Conservation (phyloP, 768 basidiomycete species). For the Boletus pseudo-olivaceus region DNA sequence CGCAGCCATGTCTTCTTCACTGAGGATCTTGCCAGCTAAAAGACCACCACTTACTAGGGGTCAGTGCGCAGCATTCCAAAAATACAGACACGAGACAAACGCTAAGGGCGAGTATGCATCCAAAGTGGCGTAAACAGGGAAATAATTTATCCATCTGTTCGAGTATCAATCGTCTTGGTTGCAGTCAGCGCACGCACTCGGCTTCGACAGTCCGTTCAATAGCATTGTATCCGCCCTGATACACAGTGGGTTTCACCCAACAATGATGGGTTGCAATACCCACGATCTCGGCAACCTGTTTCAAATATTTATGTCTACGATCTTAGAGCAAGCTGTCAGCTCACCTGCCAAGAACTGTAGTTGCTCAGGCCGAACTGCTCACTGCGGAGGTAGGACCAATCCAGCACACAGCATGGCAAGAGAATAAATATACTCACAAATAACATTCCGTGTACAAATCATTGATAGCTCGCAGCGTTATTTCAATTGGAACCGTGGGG, state of each 20-base stretch:
- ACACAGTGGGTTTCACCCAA: conserved; percentile 48
- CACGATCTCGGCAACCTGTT: conserved; percentile 43
- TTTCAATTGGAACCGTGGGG: conserved; percentile 42
- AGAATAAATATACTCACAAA: conserved; percentile 35
- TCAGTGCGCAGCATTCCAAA: background rate
- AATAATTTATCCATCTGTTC: conserved; percentile 25
- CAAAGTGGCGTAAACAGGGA: conserved; percentile 41
- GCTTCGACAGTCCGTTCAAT: conserved; percentile 39
- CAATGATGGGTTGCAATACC: conserved; percentile 40
- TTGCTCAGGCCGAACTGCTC: conserved; percentile 17
- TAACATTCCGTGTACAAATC: conserved; percentile 49
- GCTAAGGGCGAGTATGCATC: conserved; percentile 23
- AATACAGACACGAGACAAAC: background rate
- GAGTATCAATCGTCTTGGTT: background rate
- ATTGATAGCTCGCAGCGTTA: conserved; percentile 44
- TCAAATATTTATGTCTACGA: background rate
- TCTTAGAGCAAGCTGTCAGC: background rate
- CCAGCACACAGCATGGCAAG: background rate
- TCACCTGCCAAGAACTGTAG: conserved; percentile 35
- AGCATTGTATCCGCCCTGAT: conserved; percentile 48
- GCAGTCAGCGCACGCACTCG: conserved; percentile 18
- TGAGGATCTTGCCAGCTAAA: conserved; percentile 12
- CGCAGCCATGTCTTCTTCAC: conserved; percentile 7
- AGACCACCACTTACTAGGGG: conserved; percentile 8
- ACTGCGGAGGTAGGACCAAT: background rate